A percentile compares a stretch with the other conserved stretches of the same genome.
Conservation (phyloP, 352 stramenopile genomes). For the Phytophthora hybrid region DNA sequence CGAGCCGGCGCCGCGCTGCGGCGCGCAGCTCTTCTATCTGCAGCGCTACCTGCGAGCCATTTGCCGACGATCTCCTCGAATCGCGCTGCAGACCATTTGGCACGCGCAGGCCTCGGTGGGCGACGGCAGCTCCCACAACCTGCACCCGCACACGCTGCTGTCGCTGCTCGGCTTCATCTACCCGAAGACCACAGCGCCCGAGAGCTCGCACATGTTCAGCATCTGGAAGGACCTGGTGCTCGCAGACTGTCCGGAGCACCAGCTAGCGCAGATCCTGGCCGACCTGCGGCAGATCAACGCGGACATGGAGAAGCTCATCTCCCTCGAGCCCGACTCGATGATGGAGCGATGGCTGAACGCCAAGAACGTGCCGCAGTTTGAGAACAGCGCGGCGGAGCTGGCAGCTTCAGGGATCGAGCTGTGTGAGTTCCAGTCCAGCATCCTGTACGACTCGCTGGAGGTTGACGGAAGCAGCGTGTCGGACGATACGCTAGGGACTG, state of each 20-base stretch:
- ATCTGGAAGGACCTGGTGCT: slow-evolving; percentile 75
- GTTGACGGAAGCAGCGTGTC: slow-evolving; percentile 31
- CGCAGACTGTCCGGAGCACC: slow-evolving; percentile 65
- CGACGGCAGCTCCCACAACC: slow-evolving; percentile 49
- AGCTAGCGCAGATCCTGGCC: slow-evolving; percentile 56
- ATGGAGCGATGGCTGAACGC: slow-evolving; percentile 71
- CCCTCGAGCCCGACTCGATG: slow-evolving; percentile 59
- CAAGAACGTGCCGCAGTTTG: slow-evolving; percentile 57
- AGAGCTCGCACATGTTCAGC: slow-evolving; percentile 41
- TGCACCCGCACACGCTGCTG: slow-evolving; percentile 71
- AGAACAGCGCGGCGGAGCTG: slow-evolving; percentile 58
- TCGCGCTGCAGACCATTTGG: slow-evolving; percentile 85
- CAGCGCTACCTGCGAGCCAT: slow-evolving; percentile 76
- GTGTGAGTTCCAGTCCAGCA: slow-evolving; percentile 78
- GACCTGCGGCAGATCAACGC: slow-evolving; percentile 48
- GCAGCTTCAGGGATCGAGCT: slow-evolving; percentile 53
- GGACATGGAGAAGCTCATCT: slow-evolving; percentile 51
- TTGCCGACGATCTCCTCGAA: slow-evolving; percentile 71
- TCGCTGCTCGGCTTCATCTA: slow-evolving; percentile 74
- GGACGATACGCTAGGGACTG: slow-evolving; percentile 20
- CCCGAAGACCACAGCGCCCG: slow-evolving; percentile 40
- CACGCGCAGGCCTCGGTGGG: slow-evolving; percentile 73
- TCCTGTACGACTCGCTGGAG: slow-evolving; percentile 71
- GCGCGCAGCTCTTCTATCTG: slow-evolving; percentile 71
- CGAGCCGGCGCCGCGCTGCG: slow-evolving; percentile 49